Base-by-base conservation (phyloP, 1,284 basidiomycete genomes). In the Sporisorium scitamineum region DNA sequence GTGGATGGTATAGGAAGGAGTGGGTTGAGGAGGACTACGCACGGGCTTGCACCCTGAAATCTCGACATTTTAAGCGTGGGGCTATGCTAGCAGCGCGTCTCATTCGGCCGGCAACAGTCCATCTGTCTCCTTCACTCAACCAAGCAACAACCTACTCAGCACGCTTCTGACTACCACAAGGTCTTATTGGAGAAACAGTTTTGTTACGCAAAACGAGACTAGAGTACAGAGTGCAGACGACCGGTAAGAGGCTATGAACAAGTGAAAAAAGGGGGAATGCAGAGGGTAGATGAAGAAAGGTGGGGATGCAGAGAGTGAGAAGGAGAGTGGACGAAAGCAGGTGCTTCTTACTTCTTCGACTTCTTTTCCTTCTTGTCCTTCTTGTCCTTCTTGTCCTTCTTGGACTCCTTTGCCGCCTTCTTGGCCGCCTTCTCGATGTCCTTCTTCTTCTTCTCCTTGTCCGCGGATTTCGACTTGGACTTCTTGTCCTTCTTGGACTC, bases 401-500 rank as follows among this genome's bases (percentile, higher is more conserved):
- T 76, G 45, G 61, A 54, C 41, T 76, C 63, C 61, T 80, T 80
- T 5, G 79, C 62, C 2, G 74, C 80, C 68, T 82, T 80, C 70
- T 84, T 84, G 42, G 80, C 79, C 7, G 80, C 82, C 74, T 80
- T 80, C 20, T 75, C 72, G 5, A 77, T 75, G 16, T 80, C 70
- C 69, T 77, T 69, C 61, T 66, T 69, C 61, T 66, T 55, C 66
- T 76, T 68, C 34, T 78, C 65, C 73, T 76, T 75, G 62, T 70
- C 67, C 24, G 54, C 45, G 39, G 70, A 72, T 57, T 79, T 77
- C 53, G 55, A 65, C 55, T 79, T 81, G 67, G 86, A 88, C 87
- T 93, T 92, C 87, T 91, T 90, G 60, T 87, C 89, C 87, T 93
- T 92, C 87, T 91, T 90, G 85, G 89, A 86, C 70, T 85, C 85